Base-by-base conservation (phyloP, 2,329 filamentous ascomycete genomes). In the Nemania serpens region DNA sequence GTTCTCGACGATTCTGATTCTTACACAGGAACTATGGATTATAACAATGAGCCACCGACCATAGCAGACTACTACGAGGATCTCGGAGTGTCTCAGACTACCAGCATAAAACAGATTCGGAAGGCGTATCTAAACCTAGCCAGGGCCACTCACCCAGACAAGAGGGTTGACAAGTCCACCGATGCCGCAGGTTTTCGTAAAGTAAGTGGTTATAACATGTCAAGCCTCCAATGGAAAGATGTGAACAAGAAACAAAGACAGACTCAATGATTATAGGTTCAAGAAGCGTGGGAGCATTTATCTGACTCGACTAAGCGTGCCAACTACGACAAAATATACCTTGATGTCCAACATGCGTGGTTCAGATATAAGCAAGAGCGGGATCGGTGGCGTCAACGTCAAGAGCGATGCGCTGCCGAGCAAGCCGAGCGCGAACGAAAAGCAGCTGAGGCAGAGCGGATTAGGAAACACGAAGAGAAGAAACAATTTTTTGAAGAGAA, bases 21-120 rank as follows among this genome's bases (percentile, higher is more conserved):
- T 29, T 29, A 29, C 20, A n/a, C 20, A 11, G 20, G 6, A 5
- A 29, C 20, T 12, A 42, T 41, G 89, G 42, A 66, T 25, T 18
- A 59, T 43, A 3, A 34, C 50, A 34, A 62, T 47, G 29, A 66
- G 9, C 37, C 22, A 5, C 50, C 50, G 5, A 20, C 9, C 5
- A 43, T 12, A 3, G 37, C 39, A 0, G 58, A 60, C 41, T 56
- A 56, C 41, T 60, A 60, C 15, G 45, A 15, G 7, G 52, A 56
- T 22, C 41, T 60, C 22, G 52, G 58, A 2, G 46, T 60, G 6
- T 42, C 58, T 4, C 46, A 50, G 34, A n/a, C 11, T 1, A 39
- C 37, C 0, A 47, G 7, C 17, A 5, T 17, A n/a, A 34, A 39
- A 17, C 34, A 13, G 5, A 39, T 60, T 39, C 52, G 58, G 17